Conservation (phyloP, 2,329 filamentous ascomycete genomes). For the Arthroderma sp. region DNA sequence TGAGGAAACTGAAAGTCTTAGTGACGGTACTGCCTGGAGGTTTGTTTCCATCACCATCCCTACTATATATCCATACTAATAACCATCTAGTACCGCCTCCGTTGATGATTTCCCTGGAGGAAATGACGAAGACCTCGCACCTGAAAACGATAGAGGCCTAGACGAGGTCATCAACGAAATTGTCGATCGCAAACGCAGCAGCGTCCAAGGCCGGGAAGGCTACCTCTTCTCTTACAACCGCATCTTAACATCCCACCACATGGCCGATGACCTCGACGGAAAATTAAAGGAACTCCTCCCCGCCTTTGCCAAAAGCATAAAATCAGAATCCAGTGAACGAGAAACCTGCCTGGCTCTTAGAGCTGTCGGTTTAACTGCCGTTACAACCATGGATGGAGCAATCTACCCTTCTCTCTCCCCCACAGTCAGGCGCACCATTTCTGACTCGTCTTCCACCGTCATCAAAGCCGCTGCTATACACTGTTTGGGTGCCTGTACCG, state of each 20-base stretch:
- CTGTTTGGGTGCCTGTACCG: constrained; percentile 55
- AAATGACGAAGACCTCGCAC: constrained; percentile 34
- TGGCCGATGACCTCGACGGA: constrained; percentile 47
- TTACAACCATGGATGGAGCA: constrained; percentile 52
- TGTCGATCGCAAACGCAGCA: constrained; percentile 65
- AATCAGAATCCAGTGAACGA: constrained; percentile 51
- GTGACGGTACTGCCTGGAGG: constrained; percentile 46
- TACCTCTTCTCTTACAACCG: constrained; percentile 49
- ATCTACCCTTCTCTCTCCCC: constrained; percentile 51
- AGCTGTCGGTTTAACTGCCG: constrained; percentile 55
- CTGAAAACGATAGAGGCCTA: constrained; percentile 25
- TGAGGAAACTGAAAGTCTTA: constrained; percentile 41
- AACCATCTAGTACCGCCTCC: constrained; percentile 42
- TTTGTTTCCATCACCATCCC: not conserved
- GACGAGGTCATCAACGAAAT: constrained; percentile 57
- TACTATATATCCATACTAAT: not conserved
- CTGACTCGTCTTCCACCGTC: constrained; percentile 50
- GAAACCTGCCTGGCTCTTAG: constrained; percentile 60
- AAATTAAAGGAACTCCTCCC: constrained; percentile 49
- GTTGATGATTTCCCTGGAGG: constrained; percentile 43
- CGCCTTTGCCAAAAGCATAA: constrained; percentile 57
- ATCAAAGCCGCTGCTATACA: constrained; percentile 62
- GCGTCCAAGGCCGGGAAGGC: constrained; percentile 54
- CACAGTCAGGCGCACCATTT: constrained; percentile 48
- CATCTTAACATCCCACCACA: constrained; percentile 55